Base-by-base conservation (phyloP, 257 asterid species). In the Hygrophila difformis region DNA sequence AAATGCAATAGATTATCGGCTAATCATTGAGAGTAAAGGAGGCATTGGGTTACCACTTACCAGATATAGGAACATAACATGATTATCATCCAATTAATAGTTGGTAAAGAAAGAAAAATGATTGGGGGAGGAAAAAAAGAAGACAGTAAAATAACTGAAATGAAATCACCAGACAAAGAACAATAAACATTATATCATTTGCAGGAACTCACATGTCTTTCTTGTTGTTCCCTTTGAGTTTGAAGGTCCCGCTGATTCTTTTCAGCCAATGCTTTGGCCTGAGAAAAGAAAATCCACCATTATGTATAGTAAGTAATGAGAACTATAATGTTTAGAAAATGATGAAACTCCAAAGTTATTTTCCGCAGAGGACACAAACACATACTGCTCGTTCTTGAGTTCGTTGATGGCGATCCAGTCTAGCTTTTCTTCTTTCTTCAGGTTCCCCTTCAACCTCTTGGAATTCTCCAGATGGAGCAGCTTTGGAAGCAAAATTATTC, bases 231-330 rank as follows among this genome's bases (percentile, higher is more conserved):
- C 86, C 69, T 74, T 70, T 76, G 95, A 65, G 69, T 89, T 65
- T 83, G 89, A 58, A 83, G 74, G 67, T 92, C 99, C 36, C 99
- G 84, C 66, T 87, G 87, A 72, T 92, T 83, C 78, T 81, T 92
- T 59, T 92, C 99, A 49, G 97, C 95, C 60, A 92, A 69, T 55
- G 99, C 99, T 81, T 81, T 79, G 50, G 95, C 91, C 99, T 92
- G 79, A 55, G 16, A 36, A 48, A 61, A 57, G 28, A 62, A 4
- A 49, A 39, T 21, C 29, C 5, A 44, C n/a, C n/a, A n/a, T n/a
- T n/a, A n/a, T n/a, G n/a, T n/a, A n/a, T n/a, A n/a, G n/a, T n/a
- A 12, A 55, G 23, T 29, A 24, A 45, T 43, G 49, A 51, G 42
- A 37, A 50, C 50, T 28, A 41, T 49, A 35, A 42, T 47, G 15